A percentile compares a stretch with the other conserved stretches of the same genome.
Evolutionary conservation across 306 rosid species (phyloP).

Genomic region (Alnus glutinosa): DNA sequence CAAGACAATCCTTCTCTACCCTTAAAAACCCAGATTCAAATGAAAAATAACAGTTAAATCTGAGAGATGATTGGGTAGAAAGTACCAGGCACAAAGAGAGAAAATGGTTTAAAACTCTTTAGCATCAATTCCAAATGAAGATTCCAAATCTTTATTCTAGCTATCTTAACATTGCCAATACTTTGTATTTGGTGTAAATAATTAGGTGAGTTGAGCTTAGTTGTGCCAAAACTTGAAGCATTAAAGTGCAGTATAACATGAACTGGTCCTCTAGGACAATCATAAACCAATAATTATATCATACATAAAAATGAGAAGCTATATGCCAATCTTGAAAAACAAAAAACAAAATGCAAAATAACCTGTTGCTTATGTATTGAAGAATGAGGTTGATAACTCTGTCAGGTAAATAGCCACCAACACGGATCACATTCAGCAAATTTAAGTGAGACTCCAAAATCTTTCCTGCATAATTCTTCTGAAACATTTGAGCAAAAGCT

Average conservation of each 20-base stretch:
- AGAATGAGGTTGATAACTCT: conserved; percentile 88
- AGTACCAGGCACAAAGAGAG: not conserved
- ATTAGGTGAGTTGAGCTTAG: not conserved
- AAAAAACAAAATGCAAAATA: not conserved
- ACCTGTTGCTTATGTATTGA: conserved; percentile 96
- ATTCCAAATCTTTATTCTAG: not conserved
- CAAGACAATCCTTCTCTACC: not conserved
- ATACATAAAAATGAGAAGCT: no score
- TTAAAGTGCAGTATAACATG: not conserved
- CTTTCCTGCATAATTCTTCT: conserved; percentile 88
- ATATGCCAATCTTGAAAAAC: not conserved
- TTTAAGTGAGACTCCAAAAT: conserved; percentile 88
- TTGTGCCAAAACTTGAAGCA: not conserved
- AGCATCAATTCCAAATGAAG: not conserved
- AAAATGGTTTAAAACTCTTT: not conserved
- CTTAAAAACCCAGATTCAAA: not conserved
- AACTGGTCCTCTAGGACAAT: not conserved
- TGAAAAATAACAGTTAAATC: not conserved
- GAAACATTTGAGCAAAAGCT: conserved; percentile 94
- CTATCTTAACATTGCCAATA: not conserved
- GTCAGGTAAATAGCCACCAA: conserved; percentile 94
- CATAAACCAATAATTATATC: not conserved
- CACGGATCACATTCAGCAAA: conserved; percentile 73
- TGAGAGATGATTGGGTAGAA: not conserved
- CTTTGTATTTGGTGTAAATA: not conserved